A percentile compares a stretch with the other conserved stretches of the same genome.
These are phyloP conservation scores for Penicillium vulpinum DNA, from an alignment of 2,329 filamentous ascomycete species.

Conservation along the genomic window DNA sequence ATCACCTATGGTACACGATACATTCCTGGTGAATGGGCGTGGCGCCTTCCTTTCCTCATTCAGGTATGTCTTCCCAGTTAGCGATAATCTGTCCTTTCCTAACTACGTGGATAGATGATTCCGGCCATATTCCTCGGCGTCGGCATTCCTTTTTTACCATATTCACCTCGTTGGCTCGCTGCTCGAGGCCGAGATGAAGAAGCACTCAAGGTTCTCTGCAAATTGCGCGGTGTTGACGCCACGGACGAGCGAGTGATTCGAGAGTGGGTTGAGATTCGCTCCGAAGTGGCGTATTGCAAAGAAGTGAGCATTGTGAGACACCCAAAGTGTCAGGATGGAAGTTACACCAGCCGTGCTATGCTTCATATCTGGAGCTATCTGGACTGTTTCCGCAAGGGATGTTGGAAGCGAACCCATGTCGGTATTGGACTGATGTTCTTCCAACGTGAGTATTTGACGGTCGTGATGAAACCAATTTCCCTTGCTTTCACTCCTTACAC, in stretches of 20 bases:
- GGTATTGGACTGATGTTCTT: slow-evolving; percentile 46
- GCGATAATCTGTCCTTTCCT: slow-evolving; percentile 28
- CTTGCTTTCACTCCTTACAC: neutral
- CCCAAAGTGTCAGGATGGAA: slow-evolving; percentile 3
- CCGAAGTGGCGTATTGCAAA: slow-evolving; percentile 50
- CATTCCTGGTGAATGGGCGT: slow-evolving; percentile 43
- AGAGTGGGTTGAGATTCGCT: slow-evolving; percentile 53
- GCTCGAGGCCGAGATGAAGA: slow-evolving; percentile 44
- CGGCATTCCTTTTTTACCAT: slow-evolving; percentile 47
- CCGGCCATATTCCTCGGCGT: slow-evolving; percentile 44
- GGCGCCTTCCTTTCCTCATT: slow-evolving; percentile 11
- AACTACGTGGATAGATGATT: slow-evolving; percentile 47
- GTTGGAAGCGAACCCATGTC: slow-evolving; percentile 48
- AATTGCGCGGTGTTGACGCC: slow-evolving; percentile 45
- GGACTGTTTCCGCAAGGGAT: slow-evolving; percentile 49
- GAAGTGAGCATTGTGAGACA: slow-evolving; percentile 40
- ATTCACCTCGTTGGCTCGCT: slow-evolving; percentile 51
- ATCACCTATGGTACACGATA: slow-evolving; percentile 54
- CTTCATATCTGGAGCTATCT: slow-evolving; percentile 10
- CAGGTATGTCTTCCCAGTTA: neutral
- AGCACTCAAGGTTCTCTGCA: slow-evolving; percentile 38
- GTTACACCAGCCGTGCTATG: slow-evolving; percentile 3
- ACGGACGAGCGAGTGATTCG: slow-evolving; percentile 47
- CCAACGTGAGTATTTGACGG: slow-evolving; percentile 34
- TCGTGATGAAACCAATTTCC: neutral